phyloP scores from a whole-genome alignment of 2,329 filamentous ascomycete species.

The Aureobasidium sp. region DNA sequence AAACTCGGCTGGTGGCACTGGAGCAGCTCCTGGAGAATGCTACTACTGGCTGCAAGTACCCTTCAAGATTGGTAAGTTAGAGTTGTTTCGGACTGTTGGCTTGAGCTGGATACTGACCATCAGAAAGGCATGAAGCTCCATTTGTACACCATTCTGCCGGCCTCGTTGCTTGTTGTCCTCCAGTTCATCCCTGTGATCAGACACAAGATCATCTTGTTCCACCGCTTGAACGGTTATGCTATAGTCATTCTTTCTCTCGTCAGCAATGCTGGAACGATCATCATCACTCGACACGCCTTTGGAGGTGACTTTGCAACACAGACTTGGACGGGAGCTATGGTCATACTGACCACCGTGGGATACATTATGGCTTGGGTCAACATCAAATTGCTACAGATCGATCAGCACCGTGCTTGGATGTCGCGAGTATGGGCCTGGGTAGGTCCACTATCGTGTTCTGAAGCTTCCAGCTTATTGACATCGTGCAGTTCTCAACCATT shows the following conservation, averaged over 20 bases:
- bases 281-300: conserved; percentile 44
- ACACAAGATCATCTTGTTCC: conserved; percentile 43
- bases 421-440: conserved; percentile 38
- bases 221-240: conserved; percentile 54
- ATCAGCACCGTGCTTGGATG: conserved; percentile 59
- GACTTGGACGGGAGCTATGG: conserved; percentile 34
- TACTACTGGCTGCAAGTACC: conserved; percentile 28
- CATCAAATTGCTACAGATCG: conserved; percentile 52
- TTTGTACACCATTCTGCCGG: conserved; percentile 32
- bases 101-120: conserved; percentile 19
- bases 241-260: conserved; percentile 41
- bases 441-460: conserved; percentile 17
- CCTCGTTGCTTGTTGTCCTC: conserved; percentile 29
- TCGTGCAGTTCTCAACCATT: not conserved
- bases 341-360: conserved; percentile 36
- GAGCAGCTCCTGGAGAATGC: conserved; percentile 34
- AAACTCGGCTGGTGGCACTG: conserved; percentile 10
- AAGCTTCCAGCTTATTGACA: not conserved
- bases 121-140: conserved; percentile 35
- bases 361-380: conserved; percentile 45
- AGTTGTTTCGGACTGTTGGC: conserved; percentile 4
- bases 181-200: conserved; percentile 38
- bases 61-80: not conserved
- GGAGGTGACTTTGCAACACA: conserved; percentile 48
- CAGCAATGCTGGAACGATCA: conserved; percentile 42